Evolutionary conservation across 176 grass and related monocot genomes (phyloP).

Genomic region (Melocanna baccifera): DNA sequence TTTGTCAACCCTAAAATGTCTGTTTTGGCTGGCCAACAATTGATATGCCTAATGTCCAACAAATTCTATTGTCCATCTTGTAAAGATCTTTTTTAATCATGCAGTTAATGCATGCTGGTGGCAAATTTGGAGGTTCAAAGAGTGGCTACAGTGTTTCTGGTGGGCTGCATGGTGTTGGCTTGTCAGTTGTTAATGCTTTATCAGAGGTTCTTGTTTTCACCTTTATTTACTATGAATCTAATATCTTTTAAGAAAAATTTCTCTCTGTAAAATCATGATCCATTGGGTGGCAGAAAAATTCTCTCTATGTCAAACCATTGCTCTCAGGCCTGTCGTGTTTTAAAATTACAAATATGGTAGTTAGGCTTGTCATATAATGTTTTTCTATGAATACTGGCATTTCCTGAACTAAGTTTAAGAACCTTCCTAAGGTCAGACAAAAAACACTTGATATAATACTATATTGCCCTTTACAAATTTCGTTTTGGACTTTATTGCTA

Average conservation of each 20-base stretch:
- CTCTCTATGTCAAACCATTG: neutral
- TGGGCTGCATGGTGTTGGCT: slow-evolving; percentile 90
- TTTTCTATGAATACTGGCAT: neutral
- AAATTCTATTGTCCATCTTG: neutral
- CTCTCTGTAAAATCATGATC: neutral
- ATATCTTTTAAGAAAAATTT: neutral
- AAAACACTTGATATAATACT: neutral
- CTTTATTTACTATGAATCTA: slow-evolving; percentile 7
- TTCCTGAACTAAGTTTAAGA: neutral
- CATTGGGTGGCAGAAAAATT: slow-evolving; percentile 3
- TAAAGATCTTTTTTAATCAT: slow-evolving; percentile 37
- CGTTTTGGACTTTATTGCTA: neutral
- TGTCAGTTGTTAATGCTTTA: slow-evolving; percentile 98
- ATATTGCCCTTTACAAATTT: neutral
- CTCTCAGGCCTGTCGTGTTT: neutral
- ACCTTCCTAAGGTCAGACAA: neutral
- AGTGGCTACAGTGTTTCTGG: slow-evolving; percentile 94
- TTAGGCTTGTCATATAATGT: neutral
- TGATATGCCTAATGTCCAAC: slow-evolving; percentile 7
- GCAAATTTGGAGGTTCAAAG: slow-evolving; percentile 95
- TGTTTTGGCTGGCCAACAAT: neutral
- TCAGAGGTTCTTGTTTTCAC: slow-evolving; percentile 75
- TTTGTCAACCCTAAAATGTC: neutral
- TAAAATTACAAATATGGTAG: neutral
- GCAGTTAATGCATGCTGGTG: slow-evolving; percentile 92